Evolutionary conservation across 352 stramenopile species (phyloP), one percentile per base, ranked within the genome.

Genomic region (Hyaloperonospora brassicae): DNA sequence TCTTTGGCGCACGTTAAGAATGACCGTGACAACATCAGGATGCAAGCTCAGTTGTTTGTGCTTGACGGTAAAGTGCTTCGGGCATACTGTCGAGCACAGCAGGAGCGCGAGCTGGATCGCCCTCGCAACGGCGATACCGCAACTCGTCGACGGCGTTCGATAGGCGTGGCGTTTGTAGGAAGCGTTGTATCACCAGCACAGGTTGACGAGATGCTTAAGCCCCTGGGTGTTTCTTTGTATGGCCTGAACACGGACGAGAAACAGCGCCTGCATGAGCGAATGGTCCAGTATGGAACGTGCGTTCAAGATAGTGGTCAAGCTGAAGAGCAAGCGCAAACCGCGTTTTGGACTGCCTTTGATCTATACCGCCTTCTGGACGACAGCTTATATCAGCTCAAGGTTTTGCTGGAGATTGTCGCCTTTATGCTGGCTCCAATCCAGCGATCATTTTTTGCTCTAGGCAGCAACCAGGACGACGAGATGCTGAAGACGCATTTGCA

Each of bases 1-100:
- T 86, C 81, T 21, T 56, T 92, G 14, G 81, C 81, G 22, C 79
- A 87, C 25, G 70, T 89, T 27, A 89, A 89, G 54, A 83, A 74
- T 35, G 75, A 89, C 30, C 72, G 76, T n/a, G 77, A 89, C 17
- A 87, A 84, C 24, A 47, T 82, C 12, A 66, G 72, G 10, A 87
- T 72, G 5, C 70, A 83, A 53, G 79, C 81, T 0, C 79, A 89
- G 57, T 63, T 92, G 39, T 62, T 86, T 59, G 66, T 77, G 34
- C 51, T 92, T 1, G 81, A 92, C 21, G 79, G 73, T 1, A 83
- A 79, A 40, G 65, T 87, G 14, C 46, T 87, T 3, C 58, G 79
- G 22, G 69, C 74, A 34, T 60, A 87, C 21, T 77, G 71, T 49
- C 64, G 63, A n/a, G 72, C 81, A 1, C 73, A 85, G 6, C 79